phyloP scores from a whole-genome alignment of 495 filamentous ascomycete genomes.

The Xylaria venustula region DNA sequence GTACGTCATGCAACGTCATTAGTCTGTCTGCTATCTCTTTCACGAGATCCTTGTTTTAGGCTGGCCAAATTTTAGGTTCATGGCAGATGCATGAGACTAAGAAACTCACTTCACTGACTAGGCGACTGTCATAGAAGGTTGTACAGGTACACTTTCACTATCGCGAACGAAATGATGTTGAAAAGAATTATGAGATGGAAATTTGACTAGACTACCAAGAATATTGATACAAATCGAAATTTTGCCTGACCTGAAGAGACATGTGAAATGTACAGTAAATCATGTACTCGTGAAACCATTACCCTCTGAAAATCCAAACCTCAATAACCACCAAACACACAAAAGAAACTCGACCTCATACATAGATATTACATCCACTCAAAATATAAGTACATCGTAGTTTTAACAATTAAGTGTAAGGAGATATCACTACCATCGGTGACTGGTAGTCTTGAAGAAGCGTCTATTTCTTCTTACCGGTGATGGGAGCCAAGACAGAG shows the following conservation, averaged over 20 bases:
- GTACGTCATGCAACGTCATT: conserved; percentile 30
- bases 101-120: no score
- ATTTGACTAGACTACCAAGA: no score
- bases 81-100: neutral
- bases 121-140: no score
- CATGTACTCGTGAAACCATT: neutral
- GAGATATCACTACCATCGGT: no score
- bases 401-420: no score
- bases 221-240: no score
- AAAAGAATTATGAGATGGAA: no score
- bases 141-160: no score
- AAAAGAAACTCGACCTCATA: neutral
- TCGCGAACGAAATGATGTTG: no score
- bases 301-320: neutral
- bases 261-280: neutral
- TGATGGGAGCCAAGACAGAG: conserved; percentile 54
- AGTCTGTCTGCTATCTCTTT: neutral
- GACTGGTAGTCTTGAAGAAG: neutral
- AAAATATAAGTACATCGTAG: neutral
- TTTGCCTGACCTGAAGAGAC: neutral
- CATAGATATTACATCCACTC: neutral
- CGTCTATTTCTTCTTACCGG: conserved; percentile 37
- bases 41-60: neutral
- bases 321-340: neutral
- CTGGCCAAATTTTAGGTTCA: neutral